Evolutionary conservation across 2,329 filamentous ascomycete genomes (phyloP).

Genomic region (Hymenoscyphus repandus): DNA sequence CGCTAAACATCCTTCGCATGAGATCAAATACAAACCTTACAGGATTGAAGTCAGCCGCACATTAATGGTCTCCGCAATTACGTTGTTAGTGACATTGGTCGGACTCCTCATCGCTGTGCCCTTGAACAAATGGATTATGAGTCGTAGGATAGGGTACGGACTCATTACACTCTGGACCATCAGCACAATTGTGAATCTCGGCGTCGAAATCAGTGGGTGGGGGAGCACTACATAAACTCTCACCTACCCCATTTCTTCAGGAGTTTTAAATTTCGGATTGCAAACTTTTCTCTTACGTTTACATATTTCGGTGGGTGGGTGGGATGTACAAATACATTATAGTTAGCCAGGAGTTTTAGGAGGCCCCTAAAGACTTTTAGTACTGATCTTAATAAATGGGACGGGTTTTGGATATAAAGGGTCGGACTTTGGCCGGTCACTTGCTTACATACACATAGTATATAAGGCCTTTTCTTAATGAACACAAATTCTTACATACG

Average conservation of each 20-base stretch:
- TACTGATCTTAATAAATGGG: no score
- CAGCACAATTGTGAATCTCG: conserved; percentile 76
- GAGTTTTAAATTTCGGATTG: no score
- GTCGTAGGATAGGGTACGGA: conserved; percentile 72
- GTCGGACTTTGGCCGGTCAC: no score
- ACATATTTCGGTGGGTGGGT: no score
- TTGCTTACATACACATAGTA: no score
- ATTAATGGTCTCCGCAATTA: conserved; percentile 78
- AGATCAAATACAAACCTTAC: conserved; percentile 69
- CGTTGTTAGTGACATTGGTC: conserved; percentile 73
- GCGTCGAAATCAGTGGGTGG: conserved; percentile 64
- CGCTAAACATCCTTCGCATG: conserved; percentile 59
- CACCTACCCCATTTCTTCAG: neutral
- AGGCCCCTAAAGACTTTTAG: no score
- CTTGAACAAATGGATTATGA: conserved; percentile 80
- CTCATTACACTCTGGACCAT: conserved; percentile 75
- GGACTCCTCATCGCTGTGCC: conserved; percentile 77
- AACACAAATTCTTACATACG: no score
- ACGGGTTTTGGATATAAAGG: no score
- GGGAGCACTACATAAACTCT: conserved; percentile 6
- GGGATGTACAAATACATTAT: no score
- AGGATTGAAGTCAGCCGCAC: conserved; percentile 79
- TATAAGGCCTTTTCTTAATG: no score
- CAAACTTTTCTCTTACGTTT: no score
- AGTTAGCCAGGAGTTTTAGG: no score